phyloP scores from a whole-genome alignment of 2,329 filamentous ascomycete species.

The Elsinoe fawcettii region DNA sequence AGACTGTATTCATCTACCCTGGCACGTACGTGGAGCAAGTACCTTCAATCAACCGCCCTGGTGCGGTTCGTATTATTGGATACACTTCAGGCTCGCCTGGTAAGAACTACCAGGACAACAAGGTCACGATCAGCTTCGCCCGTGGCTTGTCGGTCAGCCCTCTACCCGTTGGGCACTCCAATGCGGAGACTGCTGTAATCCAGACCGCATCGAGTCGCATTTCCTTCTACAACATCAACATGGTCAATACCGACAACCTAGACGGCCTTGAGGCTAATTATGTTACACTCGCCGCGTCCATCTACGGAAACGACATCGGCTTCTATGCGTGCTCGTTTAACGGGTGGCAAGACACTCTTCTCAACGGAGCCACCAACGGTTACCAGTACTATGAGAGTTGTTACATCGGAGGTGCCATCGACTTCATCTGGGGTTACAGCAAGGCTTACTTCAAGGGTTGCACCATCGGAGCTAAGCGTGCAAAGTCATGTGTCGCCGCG shows the following conservation, averaged over 20 bases:
- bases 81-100: conserved; percentile 29
- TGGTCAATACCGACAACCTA: conserved; percentile 28
- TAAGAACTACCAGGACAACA: conserved; percentile 31
- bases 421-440: conserved; percentile 40
- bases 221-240: conserved; percentile 29
- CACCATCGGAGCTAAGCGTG: conserved; percentile 31
- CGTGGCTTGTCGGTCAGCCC: conserved; percentile 29
- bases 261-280: conserved; percentile 26
- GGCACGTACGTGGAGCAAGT: conserved; percentile 39
- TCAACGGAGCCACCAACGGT: conserved; percentile 26
- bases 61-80: conserved; percentile 33
- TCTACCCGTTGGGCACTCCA: conserved; percentile 36
- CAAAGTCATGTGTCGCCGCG: conserved; percentile 31
- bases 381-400: conserved; percentile 36
- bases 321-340: conserved; percentile 28
- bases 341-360: conserved; percentile 28
- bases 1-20: conserved; percentile 36
- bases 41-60: conserved; percentile 33
- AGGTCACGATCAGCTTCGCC: conserved; percentile 30
- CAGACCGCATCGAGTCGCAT: conserved; percentile 36
- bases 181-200: conserved; percentile 38
- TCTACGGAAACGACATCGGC: conserved; percentile 28
- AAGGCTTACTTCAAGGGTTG: conserved; percentile 38
- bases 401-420: conserved; percentile 35
- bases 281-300: conserved; percentile 29